phyloP scores from a whole-genome alignment of 2,329 filamentous ascomycete genomes.

The Capronia americana region DNA sequence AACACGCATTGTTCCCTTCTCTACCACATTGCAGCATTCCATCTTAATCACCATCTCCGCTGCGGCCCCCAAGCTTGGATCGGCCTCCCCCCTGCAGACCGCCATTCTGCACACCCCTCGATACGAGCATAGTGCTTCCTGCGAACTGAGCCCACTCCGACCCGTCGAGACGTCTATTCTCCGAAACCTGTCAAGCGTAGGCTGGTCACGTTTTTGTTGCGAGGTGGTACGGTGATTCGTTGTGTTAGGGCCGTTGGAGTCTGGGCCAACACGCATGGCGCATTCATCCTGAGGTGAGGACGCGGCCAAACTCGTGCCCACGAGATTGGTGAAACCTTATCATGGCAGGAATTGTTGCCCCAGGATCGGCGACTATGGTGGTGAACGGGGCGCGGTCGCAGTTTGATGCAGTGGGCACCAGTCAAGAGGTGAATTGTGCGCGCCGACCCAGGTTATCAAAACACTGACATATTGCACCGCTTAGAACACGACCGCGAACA shows the following conservation, averaged over 20 bases:
- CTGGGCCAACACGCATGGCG: conserved; percentile 28
- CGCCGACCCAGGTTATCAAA: conserved; percentile 8
- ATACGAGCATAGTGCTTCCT: conserved; percentile 19
- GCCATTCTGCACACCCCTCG: conserved; percentile 30
- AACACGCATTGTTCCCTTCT: conserved; percentile 25
- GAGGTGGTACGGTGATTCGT: not conserved
- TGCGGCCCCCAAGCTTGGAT: not conserved
- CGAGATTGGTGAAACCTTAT: conserved; percentile 11
- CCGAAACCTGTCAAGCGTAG: conserved; percentile 3
- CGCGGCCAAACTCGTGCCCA: conserved; percentile 19
- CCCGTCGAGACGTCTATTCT: conserved; percentile 9
- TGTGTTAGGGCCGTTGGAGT: conserved; percentile 19
- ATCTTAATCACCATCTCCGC: not conserved
- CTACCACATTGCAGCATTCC: conserved; percentile 17
- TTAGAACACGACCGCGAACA: conserved; percentile 32
- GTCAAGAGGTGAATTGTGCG: conserved; percentile 34
- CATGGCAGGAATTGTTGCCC: conserved; percentile 31
- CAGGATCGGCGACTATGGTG: conserved; percentile 27
- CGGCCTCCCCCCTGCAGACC: conserved; percentile 22
- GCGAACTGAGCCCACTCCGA: conserved; percentile 19
- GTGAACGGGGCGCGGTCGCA: conserved; percentile 23
- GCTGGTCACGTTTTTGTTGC: conserved; percentile 5
- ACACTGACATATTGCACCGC: conserved; percentile 28
- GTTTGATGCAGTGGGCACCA: conserved; percentile 27
- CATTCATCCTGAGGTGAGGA: conserved; percentile 33